Percentiles rank a stretch among this genome's conserved stretches.
phyloP scores from a whole-genome alignment of 2,329 filamentous ascomycete species.

The Ceratocystis lukuohia region DNA sequence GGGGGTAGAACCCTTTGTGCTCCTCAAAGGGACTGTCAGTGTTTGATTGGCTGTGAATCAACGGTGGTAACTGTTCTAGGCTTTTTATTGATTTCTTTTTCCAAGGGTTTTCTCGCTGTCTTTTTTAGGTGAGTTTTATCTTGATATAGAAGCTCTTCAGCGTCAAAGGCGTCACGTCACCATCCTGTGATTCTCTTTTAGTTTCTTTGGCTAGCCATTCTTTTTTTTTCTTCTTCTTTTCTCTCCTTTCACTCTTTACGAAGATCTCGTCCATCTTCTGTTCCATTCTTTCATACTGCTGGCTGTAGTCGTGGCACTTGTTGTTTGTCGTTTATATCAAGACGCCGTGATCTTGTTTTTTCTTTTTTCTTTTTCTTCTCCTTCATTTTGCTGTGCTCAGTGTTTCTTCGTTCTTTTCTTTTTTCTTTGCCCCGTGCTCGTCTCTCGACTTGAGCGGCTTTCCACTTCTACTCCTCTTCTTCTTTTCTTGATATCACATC shows the following conservation, averaged over 20 bases:
- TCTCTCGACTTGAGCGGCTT: background rate
- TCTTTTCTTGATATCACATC: background rate
- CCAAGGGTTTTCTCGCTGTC: no score
- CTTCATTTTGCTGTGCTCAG: background rate
- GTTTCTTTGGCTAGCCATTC: background rate
- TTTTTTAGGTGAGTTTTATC: background rate
- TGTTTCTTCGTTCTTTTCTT: background rate
- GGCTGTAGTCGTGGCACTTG: background rate
- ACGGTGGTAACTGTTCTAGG: background rate
- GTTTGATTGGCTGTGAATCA: background rate
- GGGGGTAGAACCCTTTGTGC: background rate
- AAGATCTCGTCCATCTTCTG: background rate
- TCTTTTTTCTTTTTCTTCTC: conserved; percentile 12
- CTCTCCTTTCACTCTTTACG: background rate
- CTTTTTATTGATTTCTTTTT: background rate
- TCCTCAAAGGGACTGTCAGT: background rate
- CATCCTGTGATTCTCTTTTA: background rate
- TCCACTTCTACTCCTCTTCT: background rate
- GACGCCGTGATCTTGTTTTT: background rate
- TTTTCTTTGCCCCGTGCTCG: background rate
- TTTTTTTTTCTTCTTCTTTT: background rate
- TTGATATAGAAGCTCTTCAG: background rate
- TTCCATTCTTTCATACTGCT: background rate
- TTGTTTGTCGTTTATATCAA: background rate
- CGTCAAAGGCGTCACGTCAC: background rate